Evolutionary conservation across 2,329 filamentous ascomycete genomes (phyloP), one percentile per base, ranked within the genome.

Genomic region (Diplocarpon mali): DNA sequence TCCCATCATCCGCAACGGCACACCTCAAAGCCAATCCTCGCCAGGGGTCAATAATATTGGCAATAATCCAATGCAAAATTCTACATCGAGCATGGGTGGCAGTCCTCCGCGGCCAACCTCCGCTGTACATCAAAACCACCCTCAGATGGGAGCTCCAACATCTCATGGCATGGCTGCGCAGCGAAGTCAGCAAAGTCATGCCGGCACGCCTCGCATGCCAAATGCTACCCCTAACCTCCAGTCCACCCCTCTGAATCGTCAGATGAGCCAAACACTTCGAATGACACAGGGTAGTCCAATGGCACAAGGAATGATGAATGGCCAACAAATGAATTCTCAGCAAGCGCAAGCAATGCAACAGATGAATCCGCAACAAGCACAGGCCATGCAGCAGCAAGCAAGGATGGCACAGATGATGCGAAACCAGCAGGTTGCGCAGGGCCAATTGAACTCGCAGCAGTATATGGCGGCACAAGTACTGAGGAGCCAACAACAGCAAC

Each of bases 71-170:
- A 83, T 83, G 78, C 76, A 80, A 50, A 70, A 72, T 30, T 78
- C 76, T 24, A 76, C 73, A 39, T 83, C 81, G 1, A 80, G 72
- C 54, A 80, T 84, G 70, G 79, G 78, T 15, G 76, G 70, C 41
- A 85, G 80, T 56, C 82, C 82, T 20, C 69, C 78, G 14, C 70
- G 81, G 36, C 79, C 82, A 13, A 67, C 79, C 0, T 85, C 81
- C 13, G 78, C 79, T 5, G 76, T 78, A 3, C 78, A 80, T 49
- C 60, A 62, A 38, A 75, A 71, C 42, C 72, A 73, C 44, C 60
- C 64, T 2, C 67, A 72, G 0, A 78, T 79, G 69, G 68, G 70
- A 6, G 76, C 69, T 0, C 72, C 76, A 3, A 78, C 79, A 71
- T 65, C 75, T 0, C 71, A 75, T 54, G 73, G 69, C 53, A 82